phyloP scores from a whole-genome alignment of 257 asterid genomes.

The Salvia rosmarinus region DNA sequence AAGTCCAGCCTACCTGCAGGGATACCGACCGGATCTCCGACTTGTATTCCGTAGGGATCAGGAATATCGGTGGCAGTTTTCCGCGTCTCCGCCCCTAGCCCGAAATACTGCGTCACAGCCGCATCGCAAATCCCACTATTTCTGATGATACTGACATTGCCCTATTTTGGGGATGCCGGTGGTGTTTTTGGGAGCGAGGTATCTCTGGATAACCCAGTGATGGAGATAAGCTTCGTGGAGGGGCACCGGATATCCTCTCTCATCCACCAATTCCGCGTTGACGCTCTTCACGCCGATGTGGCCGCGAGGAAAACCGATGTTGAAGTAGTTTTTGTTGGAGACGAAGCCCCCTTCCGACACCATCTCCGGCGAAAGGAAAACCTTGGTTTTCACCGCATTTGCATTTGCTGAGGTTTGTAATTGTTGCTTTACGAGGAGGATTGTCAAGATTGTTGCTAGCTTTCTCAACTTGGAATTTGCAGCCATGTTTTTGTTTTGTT shows the following conservation, averaged over 20 bases:
- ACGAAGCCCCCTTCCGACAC: conserved; percentile 63
- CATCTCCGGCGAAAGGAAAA: conserved; percentile 59
- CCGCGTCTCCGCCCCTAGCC: conserved; percentile 79
- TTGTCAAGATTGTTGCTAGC: background rate
- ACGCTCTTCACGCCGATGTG: conserved; percentile 66
- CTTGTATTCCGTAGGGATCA: conserved; percentile 63
- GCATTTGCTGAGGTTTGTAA: conserved; percentile 31
- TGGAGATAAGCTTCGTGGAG: conserved; percentile 73
- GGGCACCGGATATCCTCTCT: conserved; percentile 54
- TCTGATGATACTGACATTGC: too few species aligned
- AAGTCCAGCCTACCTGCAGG: conserved; percentile 55
- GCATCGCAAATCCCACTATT: conserved; percentile 58
- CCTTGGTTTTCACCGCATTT: conserved; percentile 45
- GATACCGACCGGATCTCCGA: conserved; percentile 51
- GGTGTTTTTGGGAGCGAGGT: conserved; percentile 22
- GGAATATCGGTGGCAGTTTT: conserved; percentile 52
- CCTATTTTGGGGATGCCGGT: too few species aligned
- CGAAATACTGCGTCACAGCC: conserved; percentile 50
- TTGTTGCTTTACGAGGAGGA: background rate
- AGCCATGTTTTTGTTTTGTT: background rate
- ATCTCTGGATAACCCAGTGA: conserved; percentile 61
- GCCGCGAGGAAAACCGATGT: conserved; percentile 62
- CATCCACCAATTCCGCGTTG: conserved; percentile 62
- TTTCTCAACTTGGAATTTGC: too few species aligned
- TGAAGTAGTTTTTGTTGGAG: conserved; percentile 47